These are phyloP conservation scores for Fusarium musae DNA, from an alignment of 2,329 filamentous ascomycete genomes.

Conservation along the genomic window DNA sequence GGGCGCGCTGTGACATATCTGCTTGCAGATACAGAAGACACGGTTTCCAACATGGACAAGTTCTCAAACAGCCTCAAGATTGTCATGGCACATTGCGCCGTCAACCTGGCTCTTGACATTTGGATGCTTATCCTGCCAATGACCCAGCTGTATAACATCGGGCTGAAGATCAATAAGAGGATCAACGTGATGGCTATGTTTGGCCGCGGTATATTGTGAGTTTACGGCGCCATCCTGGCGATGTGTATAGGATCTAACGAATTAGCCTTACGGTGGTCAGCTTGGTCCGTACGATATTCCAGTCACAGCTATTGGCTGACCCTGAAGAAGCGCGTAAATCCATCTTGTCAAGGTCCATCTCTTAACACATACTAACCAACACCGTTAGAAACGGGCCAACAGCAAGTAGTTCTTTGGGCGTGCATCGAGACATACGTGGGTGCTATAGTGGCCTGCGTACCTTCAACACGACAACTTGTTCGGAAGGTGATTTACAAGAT, in stretches of 20 bases:
- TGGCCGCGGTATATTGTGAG: conserved; percentile 8
- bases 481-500: rapidly evolving
- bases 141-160: conserved; percentile 10
- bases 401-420: rapidly evolving
- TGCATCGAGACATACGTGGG: conserved; percentile 11
- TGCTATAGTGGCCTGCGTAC: neutral
- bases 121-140: conserved; percentile 27
- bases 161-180: neutral
- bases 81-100: neutral
- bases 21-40: too few species aligned
- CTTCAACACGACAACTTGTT: neutral
- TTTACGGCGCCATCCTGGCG: too few species aligned
- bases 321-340: neutral
- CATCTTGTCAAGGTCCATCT: too few species aligned
- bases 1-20: neutral
- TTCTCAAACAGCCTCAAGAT: rapidly evolving
- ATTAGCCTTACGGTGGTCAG: neutral
- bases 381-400: rapidly evolving
- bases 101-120: conserved; percentile 1
- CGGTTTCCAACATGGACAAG: too few species aligned
- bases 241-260: too few species aligned
- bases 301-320: rapidly evolving
- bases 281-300: rapidly evolving
- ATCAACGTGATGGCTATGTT: conserved; percentile 6
- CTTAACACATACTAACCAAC: too few species aligned